Evolutionary conservation across 805 yeast genomes (phyloP).

Genomic region (Diddensiella caesifluorescens): DNA sequence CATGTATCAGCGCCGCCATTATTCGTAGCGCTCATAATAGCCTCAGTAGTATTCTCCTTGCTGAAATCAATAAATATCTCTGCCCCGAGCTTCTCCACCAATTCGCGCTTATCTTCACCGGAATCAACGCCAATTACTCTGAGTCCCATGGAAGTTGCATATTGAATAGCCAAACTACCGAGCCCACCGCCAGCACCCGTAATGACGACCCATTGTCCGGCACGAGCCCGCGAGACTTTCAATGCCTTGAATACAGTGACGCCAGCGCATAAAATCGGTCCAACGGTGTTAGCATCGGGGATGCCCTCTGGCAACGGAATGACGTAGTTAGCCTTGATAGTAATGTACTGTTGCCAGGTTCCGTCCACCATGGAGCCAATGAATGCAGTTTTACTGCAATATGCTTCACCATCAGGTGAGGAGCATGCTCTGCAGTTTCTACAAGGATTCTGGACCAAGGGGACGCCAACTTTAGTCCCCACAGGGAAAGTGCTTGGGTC

Average conservation of each 20-base stretch:
- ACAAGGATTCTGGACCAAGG: constrained; percentile 24
- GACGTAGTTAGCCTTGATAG: constrained; percentile 42
- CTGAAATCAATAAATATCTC: constrained; percentile 51
- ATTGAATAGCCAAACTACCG: constrained; percentile 55
- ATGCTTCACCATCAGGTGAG: constrained; percentile 35
- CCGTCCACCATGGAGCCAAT: constrained; percentile 70
- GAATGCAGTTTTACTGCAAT: constrained; percentile 60
- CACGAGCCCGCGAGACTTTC: constrained; percentile 43
- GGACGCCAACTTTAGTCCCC: constrained; percentile 28
- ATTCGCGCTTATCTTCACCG: constrained; percentile 46
- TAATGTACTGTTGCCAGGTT: constrained; percentile 44
- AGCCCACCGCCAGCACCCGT: constrained; percentile 62
- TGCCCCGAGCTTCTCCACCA: constrained; percentile 46
- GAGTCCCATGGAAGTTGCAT: constrained; percentile 54
- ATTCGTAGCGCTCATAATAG: constrained; percentile 21
- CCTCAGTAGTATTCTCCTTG: constrained; percentile 21
- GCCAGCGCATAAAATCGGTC: constrained; percentile 59
- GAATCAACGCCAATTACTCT: constrained; percentile 54
- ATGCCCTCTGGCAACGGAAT: constrained; percentile 39
- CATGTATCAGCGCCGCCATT: constrained; percentile 25
- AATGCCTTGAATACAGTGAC: constrained; percentile 58
- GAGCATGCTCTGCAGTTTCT: constrained; percentile 23
- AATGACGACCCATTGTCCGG: constrained; percentile 56
- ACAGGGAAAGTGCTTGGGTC: constrained; percentile 17
- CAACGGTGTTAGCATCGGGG: constrained; percentile 26